Base-by-base conservation (phyloP, 2,329 filamentous ascomycete species). In the Macrophomina pseudophaseolina region DNA sequence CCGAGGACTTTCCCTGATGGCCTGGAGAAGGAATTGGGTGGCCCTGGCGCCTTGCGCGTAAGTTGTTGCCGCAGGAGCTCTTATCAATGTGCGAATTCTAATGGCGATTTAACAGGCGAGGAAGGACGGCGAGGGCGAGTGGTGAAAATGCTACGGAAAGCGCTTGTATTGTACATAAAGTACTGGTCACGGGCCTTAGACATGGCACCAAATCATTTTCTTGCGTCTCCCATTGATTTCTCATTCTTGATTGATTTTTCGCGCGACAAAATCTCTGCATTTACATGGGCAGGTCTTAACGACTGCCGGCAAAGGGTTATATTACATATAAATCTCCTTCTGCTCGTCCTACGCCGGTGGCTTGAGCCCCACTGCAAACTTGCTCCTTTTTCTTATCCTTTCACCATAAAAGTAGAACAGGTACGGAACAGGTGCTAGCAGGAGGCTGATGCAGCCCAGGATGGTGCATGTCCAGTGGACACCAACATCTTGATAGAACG, bases 311-410 rank as follows among this genome's bases (percentile, higher is more conserved):
- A 83, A 78, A 33, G 82, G 78, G 1, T 82, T 82, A 68, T 81
- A 81, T 5, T 85, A 85, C 70, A 87, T 85, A 0, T 86, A 69
- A 0, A 82, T 12, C n/a, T 7, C 32, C 32, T 7, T 84, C 85
- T 8, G 7, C 33, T 6, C 12, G 6, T 23, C 11, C 52, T 33
- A 23, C 6, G 49, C 14, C 79, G 30, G 79, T 83, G 0, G 84
- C 84, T 1, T 74, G 74, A 1, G 87, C 82, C 84, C 84, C 87
- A 58, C 42, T 3, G 64, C 64, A 44, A 46, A 59, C 44, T 60
- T 66, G 44, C 64, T 66, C 48, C 52, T 67, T 8, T 16, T 40
- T n/a, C 65, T 40, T 9, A 67, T 53, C 7, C 30, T 12, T 14
- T 60, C 30, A 14, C 79, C 78, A 51, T 72, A 71, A 12, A 65